Evolutionary conservation across 116 monocot species (phyloP), one percentile per base, ranked within the genome.

Genomic region (Dioscorea cayenensis): DNA sequence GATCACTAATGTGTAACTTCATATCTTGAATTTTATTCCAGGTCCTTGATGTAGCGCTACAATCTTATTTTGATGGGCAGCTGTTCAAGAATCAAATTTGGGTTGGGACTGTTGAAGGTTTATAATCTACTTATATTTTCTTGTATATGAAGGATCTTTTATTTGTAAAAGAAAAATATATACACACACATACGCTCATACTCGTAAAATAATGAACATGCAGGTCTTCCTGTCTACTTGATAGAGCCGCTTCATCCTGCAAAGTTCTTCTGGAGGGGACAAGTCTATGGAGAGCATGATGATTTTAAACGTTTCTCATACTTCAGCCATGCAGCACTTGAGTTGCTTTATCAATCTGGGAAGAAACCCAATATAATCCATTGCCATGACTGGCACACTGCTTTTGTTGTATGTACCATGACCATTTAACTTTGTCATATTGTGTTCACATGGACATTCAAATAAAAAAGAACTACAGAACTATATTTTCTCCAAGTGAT

Each of bases 341-440:
- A 96, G 65, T 84, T 92, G 32, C 74, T 96, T 51, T 64, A 75
- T 65, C 85, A 86, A 68, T 65, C 85, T 70, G 89, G 80, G 76
- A 96, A 96, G 84, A 96, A 77, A 79, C 87, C 92, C n/a, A 90
- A 96, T 75, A 92, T 96, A 36, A 96, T 96, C 62, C 95, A 96
- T 73, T 95, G 95, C 65, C 95, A 95, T 85, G 95, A 95, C 66
- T 95, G 95, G 95, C 95, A 89, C 52, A 95, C 95, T 75, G 86
- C 89, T 69, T 95, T 92, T 78, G 77, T 95, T 69, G 95, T 95
- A 89, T 28, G 90, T 18, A 68, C 58, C 28, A 18, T 10, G 28
- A 49, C 35, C 59, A 43, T 55, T 68, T 76, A 43, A 48, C 14
- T 25, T 32, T 14, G 29, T 2, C 49, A 55, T 8, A 49, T 8